Percentiles rank a stretch among this genome's conserved stretches.
Evolutionary conservation across 441 rosid genomes (phyloP).

Genomic region (Metrosideros polymorpha): DNA sequence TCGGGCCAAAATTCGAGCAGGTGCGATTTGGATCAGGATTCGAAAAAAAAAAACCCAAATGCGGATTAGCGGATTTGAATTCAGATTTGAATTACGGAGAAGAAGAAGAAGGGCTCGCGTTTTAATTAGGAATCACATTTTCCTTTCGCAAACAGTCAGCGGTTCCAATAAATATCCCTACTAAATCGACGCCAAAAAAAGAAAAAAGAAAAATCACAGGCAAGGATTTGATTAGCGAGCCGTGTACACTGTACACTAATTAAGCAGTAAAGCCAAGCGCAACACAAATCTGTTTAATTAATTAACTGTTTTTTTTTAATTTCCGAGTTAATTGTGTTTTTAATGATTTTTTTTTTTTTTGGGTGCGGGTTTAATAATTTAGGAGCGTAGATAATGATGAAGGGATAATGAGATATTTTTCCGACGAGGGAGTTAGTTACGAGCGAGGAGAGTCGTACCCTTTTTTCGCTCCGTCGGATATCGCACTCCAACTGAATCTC

Average conservation of each 20-base stretch:
- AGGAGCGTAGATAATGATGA: background rate
- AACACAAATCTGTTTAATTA: background rate
- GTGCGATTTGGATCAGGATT: background rate
- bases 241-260: background rate
- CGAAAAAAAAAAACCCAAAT: background rate
- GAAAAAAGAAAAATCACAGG: background rate
- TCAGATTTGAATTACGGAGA: no score
- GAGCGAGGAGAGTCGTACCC: background rate
- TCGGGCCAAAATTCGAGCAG: background rate
- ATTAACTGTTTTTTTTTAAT: background rate
- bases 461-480: background rate
- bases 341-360: background rate
- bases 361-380: background rate
- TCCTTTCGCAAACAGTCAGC: background rate
- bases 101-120: background rate
- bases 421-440: background rate
- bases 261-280: background rate
- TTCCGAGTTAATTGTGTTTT: background rate
- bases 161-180: background rate
- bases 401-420: background rate
- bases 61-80: no score
- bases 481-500: background rate
- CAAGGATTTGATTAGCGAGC: no score
- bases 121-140: background rate
- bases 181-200: background rate